Evolutionary conservation across 192 early-diverging fungal genomes (phyloP).

Genomic region (Backusella parvicylindrica): DNA sequence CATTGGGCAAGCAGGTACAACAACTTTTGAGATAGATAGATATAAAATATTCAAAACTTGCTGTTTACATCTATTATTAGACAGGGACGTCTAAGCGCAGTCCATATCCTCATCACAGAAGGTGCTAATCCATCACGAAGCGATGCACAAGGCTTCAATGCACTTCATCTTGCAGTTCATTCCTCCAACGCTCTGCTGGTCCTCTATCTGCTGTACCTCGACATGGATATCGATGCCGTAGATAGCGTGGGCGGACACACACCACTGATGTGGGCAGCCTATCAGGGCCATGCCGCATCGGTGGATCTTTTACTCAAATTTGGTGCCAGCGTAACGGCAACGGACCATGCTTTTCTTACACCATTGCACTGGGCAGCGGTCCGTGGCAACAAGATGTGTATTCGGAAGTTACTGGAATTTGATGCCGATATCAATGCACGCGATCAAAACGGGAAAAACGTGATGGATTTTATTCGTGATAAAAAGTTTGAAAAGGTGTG

Average conservation of each 20-base stretch:
- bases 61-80: conserved; percentile 22
- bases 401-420: conserved; percentile 68
- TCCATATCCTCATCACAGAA: conserved; percentile 64
- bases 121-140: conserved; percentile 71
- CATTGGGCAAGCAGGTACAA: conserved; percentile 86
- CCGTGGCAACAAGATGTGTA: conserved; percentile 46
- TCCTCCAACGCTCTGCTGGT: conserved; percentile 75
- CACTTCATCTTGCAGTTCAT: conserved; percentile 86
- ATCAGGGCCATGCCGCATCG: conserved; percentile 74
- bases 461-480: conserved; percentile 78
- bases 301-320: conserved; percentile 67
- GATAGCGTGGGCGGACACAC: conserved; percentile 83
- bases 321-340: conserved; percentile 67
- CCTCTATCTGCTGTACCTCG: conserved; percentile 67
- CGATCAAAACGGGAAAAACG: conserved; percentile 77
- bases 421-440: conserved; percentile 63
- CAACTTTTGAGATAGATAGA: too few species aligned
- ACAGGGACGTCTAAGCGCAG: conserved; percentile 72
- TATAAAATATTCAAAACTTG: too few species aligned
- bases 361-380: conserved; percentile 91
- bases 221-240: conserved; percentile 64
- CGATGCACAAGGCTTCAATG: conserved; percentile 90
- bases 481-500: conserved; percentile 41
- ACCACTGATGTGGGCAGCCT: conserved; percentile 93
- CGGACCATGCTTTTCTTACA: conserved; percentile 71